phyloP scores from a whole-genome alignment of 371 early-diverging fungal species.

The Batrachochytrium dendrobatidis region DNA sequence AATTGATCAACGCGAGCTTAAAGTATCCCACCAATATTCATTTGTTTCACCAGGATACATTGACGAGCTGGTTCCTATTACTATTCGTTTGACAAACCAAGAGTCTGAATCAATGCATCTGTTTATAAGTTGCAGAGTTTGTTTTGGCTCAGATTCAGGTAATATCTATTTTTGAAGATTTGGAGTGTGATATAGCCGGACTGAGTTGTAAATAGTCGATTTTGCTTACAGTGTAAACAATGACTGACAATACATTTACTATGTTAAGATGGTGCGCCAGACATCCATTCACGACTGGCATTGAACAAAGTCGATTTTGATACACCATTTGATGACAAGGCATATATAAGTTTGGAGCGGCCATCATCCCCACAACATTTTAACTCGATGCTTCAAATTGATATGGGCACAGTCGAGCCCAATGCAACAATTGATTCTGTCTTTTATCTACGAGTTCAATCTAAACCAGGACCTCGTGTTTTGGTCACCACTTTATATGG shows the following conservation, averaged over 20 bases:
- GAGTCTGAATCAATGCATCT: conserved; percentile 49
- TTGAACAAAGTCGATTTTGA: not conserved
- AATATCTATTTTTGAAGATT: conserved; percentile 8
- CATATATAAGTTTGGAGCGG: not conserved
- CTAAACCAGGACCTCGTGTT: not conserved
- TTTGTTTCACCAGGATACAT: conserved; percentile 58
- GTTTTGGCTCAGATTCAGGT: conserved; percentile 36
- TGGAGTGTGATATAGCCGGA: conserved; percentile 25
- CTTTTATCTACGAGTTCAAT: not conserved
- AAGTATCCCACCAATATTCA: conserved; percentile 45
- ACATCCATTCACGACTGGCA: no score
- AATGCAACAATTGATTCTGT: not conserved
- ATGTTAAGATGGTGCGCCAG: no score
- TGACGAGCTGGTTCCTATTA: conserved; percentile 59
- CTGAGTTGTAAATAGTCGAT: conserved; percentile 14
- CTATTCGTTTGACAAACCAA: conserved; percentile 52
- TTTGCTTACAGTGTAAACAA: conserved; percentile 23
- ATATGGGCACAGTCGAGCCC: conserved; percentile 22
- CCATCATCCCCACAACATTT: not conserved
- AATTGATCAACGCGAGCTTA: conserved; percentile 58
- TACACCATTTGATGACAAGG: not conserved
- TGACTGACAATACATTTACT: not conserved
- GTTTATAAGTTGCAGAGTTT: conserved; percentile 42
- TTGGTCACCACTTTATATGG: not conserved
- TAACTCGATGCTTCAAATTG: not conserved